These are phyloP conservation scores for Aspergillus cavernicola DNA, from an alignment of 495 filamentous ascomycete genomes.

Conservation along the genomic window DNA sequence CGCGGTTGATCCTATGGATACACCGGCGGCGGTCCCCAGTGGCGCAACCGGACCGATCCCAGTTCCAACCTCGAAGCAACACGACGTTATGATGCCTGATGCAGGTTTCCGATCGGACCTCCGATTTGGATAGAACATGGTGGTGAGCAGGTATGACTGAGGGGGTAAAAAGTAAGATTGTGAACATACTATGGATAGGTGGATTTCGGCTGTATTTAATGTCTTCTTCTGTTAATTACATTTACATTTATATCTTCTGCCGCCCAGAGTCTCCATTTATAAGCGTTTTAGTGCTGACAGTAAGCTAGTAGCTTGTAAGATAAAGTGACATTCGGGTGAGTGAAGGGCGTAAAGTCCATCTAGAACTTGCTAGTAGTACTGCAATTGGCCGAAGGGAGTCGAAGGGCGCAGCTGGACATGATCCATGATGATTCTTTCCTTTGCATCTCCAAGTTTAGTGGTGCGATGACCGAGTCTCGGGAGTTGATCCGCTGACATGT, in stretches of 20 bases:
- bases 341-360: neutral
- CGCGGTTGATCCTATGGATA: slow-evolving; percentile 14
- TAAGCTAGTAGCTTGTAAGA: neutral
- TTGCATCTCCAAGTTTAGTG: too few relatives aligned
- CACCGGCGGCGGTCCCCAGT: slow-evolving; percentile 16
- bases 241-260: too few relatives aligned
- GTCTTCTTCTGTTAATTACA: neutral
- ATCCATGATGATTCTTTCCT: neutral
- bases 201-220: neutral
- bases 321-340: neutral
- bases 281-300: too few relatives aligned
- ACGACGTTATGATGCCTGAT: slow-evolving; percentile 14
- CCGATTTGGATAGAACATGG: neutral
- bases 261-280: too few relatives aligned
- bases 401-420: neutral
- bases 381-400: neutral
- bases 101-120: neutral
- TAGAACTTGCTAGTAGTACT: neutral
- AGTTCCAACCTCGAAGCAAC: slow-evolving; percentile 10
- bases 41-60: slow-evolving; percentile 4
- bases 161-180: neutral
- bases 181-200: neutral
- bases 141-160: neutral
- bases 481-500: too few relatives aligned
- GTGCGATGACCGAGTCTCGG: too few relatives aligned